These are phyloP conservation scores for Phytopythium litorale DNA, from an alignment of 352 stramenopile genomes.

Conservation along the genomic window DNA sequence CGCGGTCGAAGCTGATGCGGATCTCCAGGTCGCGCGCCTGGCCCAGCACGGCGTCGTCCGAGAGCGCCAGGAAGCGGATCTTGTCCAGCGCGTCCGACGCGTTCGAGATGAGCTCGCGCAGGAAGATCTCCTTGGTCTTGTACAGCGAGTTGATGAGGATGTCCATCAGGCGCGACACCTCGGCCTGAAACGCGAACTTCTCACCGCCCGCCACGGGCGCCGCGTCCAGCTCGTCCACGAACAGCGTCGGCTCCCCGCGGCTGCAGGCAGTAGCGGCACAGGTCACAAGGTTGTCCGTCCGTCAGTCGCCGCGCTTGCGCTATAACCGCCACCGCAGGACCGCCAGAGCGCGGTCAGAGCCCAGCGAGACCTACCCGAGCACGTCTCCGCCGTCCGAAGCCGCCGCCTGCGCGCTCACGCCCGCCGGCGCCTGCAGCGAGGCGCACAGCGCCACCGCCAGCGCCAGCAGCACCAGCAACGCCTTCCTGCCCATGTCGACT, in stretches of 20 bases:
- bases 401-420: slow-evolving; percentile 19
- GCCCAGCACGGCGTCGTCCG: slow-evolving; percentile 74
- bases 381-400: slow-evolving; percentile 35
- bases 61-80: slow-evolving; percentile 97
- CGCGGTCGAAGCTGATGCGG: slow-evolving; percentile 95
- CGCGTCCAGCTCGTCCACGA: slow-evolving; percentile 44
- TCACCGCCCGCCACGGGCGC: slow-evolving; percentile 53
- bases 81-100: slow-evolving; percentile 99
- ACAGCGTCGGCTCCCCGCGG: slow-evolving; percentile 28
- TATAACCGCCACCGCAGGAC: not conserved
- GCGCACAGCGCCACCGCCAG: slow-evolving; percentile 31
- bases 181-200: slow-evolving; percentile 93
- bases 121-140: slow-evolving; percentile 98
- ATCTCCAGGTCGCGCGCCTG: slow-evolving; percentile 93
- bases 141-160: slow-evolving; percentile 99
- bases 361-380: slow-evolving; percentile 25
- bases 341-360: not conserved
- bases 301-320: not conserved
- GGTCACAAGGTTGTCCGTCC: not conserved
- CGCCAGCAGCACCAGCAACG: slow-evolving; percentile 34
- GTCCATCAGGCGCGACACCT: slow-evolving; percentile 99
- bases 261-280: slow-evolving; percentile 4
- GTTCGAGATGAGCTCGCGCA: slow-evolving; percentile 99
- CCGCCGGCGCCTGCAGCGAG: slow-evolving; percentile 16
- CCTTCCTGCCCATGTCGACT: slow-evolving; percentile 2